Base-by-base conservation (phyloP, 345 rosid genomes). In the Eucalyptus sp. region DNA sequence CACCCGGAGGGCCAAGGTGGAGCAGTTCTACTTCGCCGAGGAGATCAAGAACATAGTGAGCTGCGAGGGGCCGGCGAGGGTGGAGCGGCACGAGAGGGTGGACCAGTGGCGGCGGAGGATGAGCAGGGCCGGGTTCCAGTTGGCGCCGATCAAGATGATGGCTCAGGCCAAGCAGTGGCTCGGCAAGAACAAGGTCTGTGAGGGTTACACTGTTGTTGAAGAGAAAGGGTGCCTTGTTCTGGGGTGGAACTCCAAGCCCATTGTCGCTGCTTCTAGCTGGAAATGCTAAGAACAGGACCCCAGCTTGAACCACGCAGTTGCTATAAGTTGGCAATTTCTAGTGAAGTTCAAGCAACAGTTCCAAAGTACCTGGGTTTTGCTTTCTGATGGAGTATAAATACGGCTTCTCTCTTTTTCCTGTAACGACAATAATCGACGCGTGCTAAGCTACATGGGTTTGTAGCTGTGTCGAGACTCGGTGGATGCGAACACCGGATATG, bases 51-150 rank as follows among this genome's bases (percentile, higher is more conserved):
- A 95, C 94, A 94, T 93, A 17, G 93, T 94, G 91, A 93, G 96
- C 90, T 93, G 95, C n/a, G 95, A 95, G 89, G 96, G 96, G 25
- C 91, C 93, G 0, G 93, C 90, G 0, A 89, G 95, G 91, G 93
- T 94, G 71, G 96, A 95, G 90, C 85, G 96, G 87, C 95, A 93
- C 11, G 97, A 94, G 94, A 92, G 92, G 91, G 90, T 92, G 87
- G 95, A 94, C 58, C 96, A 94, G 68, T 95, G 95, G 97, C 92
- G 94, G 22, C 87, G 97, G 92, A 92, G 96, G 91, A 94, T 92
- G 96, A 95, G 95, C 89, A 94, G 95, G n/a, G 96, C 96, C 1
- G 94, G 95, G 27, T 95, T 95, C 50, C 97, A 94, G 91, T 94
- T 91, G 31, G 91, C 94, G 50, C 94, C 95, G 2, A 86, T 93